Evolutionary conservation across 306 rosid species (phyloP).

Genomic region (Biancaea sappan): DNA sequence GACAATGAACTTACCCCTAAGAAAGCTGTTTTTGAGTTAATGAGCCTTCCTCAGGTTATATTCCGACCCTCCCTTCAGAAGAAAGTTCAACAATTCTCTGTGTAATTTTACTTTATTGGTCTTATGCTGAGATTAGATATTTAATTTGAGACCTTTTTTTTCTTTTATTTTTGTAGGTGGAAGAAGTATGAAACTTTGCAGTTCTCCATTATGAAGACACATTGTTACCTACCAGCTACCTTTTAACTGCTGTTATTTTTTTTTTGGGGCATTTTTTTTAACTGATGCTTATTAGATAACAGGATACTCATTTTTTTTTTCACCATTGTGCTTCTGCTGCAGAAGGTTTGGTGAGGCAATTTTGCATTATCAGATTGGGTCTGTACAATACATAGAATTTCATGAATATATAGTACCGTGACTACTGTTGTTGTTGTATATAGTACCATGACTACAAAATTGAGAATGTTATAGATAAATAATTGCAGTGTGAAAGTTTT

Average conservation of each 20-base stretch:
- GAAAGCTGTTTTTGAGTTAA: slow-evolving; percentile 85
- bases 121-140: slow-evolving; percentile 7
- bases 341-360: slow-evolving; percentile 43
- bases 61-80: slow-evolving; percentile 26
- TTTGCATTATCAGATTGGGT: slow-evolving; percentile 36
- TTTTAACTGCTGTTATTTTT: slow-evolving; percentile 43
- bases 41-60: slow-evolving; percentile 91
- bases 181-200: slow-evolving; percentile 47
- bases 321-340: slow-evolving; percentile 28
- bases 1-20: slow-evolving; percentile 87
- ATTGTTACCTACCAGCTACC: slow-evolving; percentile 34
- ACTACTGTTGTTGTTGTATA: no score
- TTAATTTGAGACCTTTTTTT: slow-evolving; percentile 16
- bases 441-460: neutral
- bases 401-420: slow-evolving; percentile 34
- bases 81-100: neutral
- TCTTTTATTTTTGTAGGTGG: slow-evolving; percentile 39
- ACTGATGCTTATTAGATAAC: neutral
- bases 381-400: slow-evolving; percentile 28
- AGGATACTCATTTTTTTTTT: slow-evolving; percentile 29
- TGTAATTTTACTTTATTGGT: neutral
- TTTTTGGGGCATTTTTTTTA: neutral
- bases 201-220: neutral
- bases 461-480: neutral
- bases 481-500: neutral